Conservation (phyloP, 495 filamentous ascomycete genomes). For the Daldinia loculata region DNA sequence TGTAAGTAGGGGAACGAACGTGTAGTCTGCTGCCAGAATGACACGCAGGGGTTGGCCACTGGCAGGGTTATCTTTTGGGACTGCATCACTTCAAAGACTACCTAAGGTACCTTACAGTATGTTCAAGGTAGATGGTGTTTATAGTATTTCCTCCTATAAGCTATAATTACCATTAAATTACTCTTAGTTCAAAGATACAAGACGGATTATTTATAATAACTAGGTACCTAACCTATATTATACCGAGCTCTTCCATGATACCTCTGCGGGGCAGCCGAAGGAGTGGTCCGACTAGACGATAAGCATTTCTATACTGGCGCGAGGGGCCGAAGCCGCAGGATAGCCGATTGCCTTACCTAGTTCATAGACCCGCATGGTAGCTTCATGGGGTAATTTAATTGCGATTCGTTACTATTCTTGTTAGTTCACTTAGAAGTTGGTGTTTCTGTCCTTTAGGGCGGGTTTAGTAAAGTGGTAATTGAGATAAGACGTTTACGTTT, state of each 20-base stretch:
- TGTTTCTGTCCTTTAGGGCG: neutral
- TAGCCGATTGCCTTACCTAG: conserved; percentile 3
- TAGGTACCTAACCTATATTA: neutral
- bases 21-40: conserved; percentile 42
- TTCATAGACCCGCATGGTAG: conserved; percentile 7
- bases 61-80: conserved; percentile 19
- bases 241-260: neutral
- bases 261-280: conserved; percentile 26
- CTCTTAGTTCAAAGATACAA: neutral
- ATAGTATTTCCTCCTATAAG: neutral
- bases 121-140: neutral
- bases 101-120: neutral
- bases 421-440: neutral
- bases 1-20: conserved; percentile 42
- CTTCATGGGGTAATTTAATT: conserved; percentile 2
- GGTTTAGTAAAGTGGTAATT: too few species aligned
- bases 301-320: conserved; percentile 15
- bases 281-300: conserved; percentile 4
- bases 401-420: neutral
- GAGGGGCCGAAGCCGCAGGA: conserved; percentile 16
- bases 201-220: neutral
- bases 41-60: conserved; percentile 35
- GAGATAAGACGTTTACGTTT: too few species aligned
- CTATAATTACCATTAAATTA: neutral
- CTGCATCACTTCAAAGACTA: neutral